These are phyloP conservation scores for Calocybe gambosa DNA, from an alignment of 1,284 basidiomycete genomes.

Conservation along the genomic window DNA sequence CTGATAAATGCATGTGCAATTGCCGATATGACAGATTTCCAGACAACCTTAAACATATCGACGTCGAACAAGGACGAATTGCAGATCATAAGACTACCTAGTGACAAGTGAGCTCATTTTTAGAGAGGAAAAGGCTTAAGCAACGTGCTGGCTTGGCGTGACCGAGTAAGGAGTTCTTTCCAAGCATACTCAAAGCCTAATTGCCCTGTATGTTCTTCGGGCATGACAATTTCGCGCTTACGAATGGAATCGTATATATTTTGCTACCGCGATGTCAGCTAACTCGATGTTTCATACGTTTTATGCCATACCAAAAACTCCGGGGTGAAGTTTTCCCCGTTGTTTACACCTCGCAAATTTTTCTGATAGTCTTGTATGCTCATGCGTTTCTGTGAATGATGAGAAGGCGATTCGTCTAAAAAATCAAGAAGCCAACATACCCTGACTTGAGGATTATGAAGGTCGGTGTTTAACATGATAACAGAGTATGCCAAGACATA, in stretches of 20 bases:
- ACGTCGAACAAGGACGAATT: conserved; percentile 80
- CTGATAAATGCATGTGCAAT: conserved; percentile 92
- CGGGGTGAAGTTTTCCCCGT: conserved; percentile 75
- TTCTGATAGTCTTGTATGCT: conserved; percentile 89
- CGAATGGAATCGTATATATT: conserved; percentile 92
- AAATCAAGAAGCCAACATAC: conserved; percentile 39
- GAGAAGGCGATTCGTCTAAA: conserved; percentile 1
- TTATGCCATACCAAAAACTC: conserved; percentile 67
- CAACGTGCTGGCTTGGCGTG: conserved; percentile 68
- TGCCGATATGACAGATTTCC: conserved; percentile 89
- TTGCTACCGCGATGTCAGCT: conserved; percentile 42
- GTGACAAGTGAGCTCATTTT: background rate
- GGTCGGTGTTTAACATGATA: conserved; percentile 98
- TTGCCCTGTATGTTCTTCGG: conserved; percentile 96
- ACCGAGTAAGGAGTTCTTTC: conserved; percentile 89
- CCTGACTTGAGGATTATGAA: conserved; percentile 93
- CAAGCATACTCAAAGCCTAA: conserved; percentile 98
- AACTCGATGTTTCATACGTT: background rate
- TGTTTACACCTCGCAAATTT: conserved; percentile 93
- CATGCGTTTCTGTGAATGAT: conserved; percentile 79
- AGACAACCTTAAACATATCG: conserved; percentile 88
- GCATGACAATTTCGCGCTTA: conserved; percentile 94
- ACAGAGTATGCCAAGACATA: conserved; percentile 95
- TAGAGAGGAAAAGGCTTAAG: background rate
- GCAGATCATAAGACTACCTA: conserved; percentile 76